Evolutionary conservation across 2,329 filamentous ascomycete species (phyloP), one percentile per base, ranked within the genome.

Genomic region (Hymenoscyphus salicellus): DNA sequence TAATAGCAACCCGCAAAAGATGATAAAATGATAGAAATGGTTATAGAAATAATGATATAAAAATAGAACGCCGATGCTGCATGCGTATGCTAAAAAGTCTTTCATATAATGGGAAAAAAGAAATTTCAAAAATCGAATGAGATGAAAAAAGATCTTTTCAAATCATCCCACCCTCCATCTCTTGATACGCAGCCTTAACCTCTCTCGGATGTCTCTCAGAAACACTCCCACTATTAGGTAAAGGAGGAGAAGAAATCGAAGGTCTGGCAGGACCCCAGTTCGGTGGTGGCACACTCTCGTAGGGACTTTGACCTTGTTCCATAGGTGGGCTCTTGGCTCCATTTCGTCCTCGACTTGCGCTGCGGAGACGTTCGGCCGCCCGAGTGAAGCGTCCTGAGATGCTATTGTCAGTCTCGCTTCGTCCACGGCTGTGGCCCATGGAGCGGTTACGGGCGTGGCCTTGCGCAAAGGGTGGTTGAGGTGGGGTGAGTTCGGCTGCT

Each of bases 311-410:
- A 43, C 49, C 69, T 11, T 23, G 65, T 33, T 65, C 41, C 20
- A 63, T 60, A 7, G 62, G 66, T n/a, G 72, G 72, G 49, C 70
- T 74, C 32, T 66, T 71, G 1, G 67, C 69, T 14, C 63, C 55
- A 69, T 83, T 84, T 55, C 82, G 80, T 60, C 81, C 82, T 17
- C 85, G 83, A 73, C 85, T 87, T 1, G 79, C 85, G 3, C 85
- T 87, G 23, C 86, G 82, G 72, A 88, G 82, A 58, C 84, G 82
- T 70, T 88, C 86, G 0, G 85, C 85, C 0, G 84, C 84, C 57
- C 85, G 84, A 65, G 80, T 81, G 67, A 87, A 76, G 36, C 85
- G 83, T 2, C 81, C 81, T 1, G 83, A 79, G 65, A 87, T 78
- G 73, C 80, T 80, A 60, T 78, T 79, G 59, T 85, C 83, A 33